Conservation (phyloP, 2,329 filamentous ascomycete species). For the Zelopaecilomyces penicillatus region DNA sequence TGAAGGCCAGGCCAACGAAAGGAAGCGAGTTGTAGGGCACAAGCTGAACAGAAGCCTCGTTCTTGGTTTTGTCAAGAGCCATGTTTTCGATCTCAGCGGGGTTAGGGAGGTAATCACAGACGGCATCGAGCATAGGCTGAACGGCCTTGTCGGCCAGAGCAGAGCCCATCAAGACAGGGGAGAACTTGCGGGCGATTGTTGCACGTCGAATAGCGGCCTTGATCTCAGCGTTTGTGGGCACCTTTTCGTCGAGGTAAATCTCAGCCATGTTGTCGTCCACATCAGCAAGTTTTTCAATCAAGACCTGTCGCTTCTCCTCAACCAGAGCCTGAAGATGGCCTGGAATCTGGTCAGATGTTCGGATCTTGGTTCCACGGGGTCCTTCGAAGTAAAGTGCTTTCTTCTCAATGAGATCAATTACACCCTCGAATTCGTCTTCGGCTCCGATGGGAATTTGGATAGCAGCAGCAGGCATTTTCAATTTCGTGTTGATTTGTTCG, state of each 20-base stretch:
- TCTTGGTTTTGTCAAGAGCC: conserved; percentile 73
- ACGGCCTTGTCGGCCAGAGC: conserved; percentile 90
- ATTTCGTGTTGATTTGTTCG: conserved; percentile 94
- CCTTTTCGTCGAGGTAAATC: conserved; percentile 80
- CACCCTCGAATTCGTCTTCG: conserved; percentile 86
- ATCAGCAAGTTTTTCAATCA: conserved; percentile 93
- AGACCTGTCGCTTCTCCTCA: conserved; percentile 70
- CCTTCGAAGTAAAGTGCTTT: conserved; percentile 91
- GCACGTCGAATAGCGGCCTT: conserved; percentile 85
- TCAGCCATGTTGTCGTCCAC: conserved; percentile 98
- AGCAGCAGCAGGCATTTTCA: conserved; percentile 86
- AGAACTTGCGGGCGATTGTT: conserved; percentile 85
- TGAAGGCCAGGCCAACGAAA: conserved; percentile 94
- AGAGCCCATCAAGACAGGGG: conserved; percentile 92
- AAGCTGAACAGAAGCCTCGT: conserved; percentile 74
- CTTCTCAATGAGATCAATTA: conserved; percentile 89
- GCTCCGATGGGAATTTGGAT: conserved; percentile 89
- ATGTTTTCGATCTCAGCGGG: conserved; percentile 82
- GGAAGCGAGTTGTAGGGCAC: conserved; percentile 89
- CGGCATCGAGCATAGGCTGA: conserved; percentile 93
- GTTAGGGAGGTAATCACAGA: conserved; percentile 93
- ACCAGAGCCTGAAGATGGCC: conserved; percentile 68
- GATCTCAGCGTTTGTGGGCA: conserved; percentile 73
- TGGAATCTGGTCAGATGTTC: conserved; percentile 72
- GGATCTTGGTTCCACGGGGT: conserved; percentile 66